Percentiles rank a stretch among this genome's conserved stretches.
Evolutionary conservation across 2,329 filamentous ascomycete genomes (phyloP).

Genomic region (Alternaria metachromatica): DNA sequence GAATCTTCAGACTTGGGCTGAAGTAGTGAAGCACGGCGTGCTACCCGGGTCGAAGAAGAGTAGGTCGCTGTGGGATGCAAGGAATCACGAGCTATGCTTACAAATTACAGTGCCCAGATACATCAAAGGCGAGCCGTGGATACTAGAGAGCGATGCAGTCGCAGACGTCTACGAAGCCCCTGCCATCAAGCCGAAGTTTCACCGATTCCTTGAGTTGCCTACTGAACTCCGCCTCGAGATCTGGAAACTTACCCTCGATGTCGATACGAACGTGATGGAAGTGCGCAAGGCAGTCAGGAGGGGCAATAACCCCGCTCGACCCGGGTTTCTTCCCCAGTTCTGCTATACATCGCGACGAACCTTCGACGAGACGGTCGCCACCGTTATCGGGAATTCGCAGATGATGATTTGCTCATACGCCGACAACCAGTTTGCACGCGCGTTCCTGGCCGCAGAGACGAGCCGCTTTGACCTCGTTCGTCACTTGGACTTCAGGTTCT

Average conservation of each 20-base stretch:
- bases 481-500: neutral
- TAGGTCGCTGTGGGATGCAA: neutral
- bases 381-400: neutral
- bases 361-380: neutral
- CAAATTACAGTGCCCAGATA: neutral
- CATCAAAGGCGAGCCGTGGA: neutral
- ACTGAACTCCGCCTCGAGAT: neutral
- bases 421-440: neutral
- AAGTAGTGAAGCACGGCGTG: neutral
- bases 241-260: neutral
- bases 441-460: neutral
- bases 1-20: neutral
- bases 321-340: neutral
- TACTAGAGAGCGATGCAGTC: neutral
- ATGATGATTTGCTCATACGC: neutral
- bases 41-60: neutral
- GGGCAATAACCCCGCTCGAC: neutral
- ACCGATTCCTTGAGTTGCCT: neutral
- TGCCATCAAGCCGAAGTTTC: neutral
- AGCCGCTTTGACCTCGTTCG: neutral
- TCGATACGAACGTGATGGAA: neutral
- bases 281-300: neutral
- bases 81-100: neutral
- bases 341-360: neutral
- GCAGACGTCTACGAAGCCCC: neutral